Base-by-base conservation (phyloP, 108 stramenopile species). In the Cyclotella choctawhatcheeana region DNA sequence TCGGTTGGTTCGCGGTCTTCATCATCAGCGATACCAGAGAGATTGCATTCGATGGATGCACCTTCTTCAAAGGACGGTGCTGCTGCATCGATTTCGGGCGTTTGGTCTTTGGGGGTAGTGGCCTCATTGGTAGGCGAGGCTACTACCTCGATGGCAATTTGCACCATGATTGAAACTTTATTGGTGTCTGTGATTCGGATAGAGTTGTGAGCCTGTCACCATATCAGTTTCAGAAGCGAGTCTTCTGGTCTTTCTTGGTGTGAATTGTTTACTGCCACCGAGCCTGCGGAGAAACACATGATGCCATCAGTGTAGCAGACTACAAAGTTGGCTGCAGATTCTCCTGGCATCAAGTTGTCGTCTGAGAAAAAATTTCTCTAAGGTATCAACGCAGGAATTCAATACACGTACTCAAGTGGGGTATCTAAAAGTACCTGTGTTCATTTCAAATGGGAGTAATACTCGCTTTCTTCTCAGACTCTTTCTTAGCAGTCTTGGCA, bases 1-100 rank as follows among this genome's bases (percentile, higher is more conserved):
- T 50, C 48, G 17, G 4, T n/a, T 4, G 48, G 48, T 50, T 50
- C 48, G n/a, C 48, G 48, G 48, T 20, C n/a, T 7, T 54, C 53
- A 7, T 54, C 53, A 5, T 5, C 8, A n/a, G 47, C 27, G 2
- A 54, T 29, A 29, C 26, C 26, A 5, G 6, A 14, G 12, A 54
- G 27, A 29, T 54, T 26, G 26, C 3, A 27, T 16, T 50, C 48
- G 17, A 54, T 24, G 25, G 25, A 27, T 16, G 53, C 5, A 14
- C 27, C 25, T 27, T 54, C 53, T 26, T 27, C 26, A 27, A 27
- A 29, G 53, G 53, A 8, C 5, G 53, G 5, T 27, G 48, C 17
- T 4, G 17, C 4, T 50, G 8, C 48, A n/a, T 50, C n/a, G 48
- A 16, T n/a, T 4, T n/a, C 16, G 48, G 25, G 26, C 25, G 53